phyloP scores from a whole-genome alignment of 1,284 basidiomycete species.

The Pascua guehoae region DNA sequence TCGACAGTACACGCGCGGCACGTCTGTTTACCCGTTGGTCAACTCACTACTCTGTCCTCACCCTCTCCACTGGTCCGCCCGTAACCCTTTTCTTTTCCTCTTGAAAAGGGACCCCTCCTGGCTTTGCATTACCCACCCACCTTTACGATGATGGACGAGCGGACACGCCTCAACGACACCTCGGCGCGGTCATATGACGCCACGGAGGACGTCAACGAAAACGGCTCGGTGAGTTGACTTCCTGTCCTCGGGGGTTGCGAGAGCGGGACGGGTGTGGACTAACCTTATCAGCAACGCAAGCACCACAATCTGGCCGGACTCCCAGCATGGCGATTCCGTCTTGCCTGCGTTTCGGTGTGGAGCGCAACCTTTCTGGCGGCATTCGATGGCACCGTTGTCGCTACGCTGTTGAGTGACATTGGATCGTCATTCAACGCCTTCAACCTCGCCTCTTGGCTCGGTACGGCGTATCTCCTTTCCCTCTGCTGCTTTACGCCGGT shows the following conservation, averaged over 20 bases:
- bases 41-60: too few relatives aligned
- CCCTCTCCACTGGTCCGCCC: too few relatives aligned
- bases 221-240: background rate
- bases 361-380: slow-evolving; percentile 61
- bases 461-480: slow-evolving; percentile 59
- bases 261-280: background rate
- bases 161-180: background rate
- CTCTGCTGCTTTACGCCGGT: slow-evolving; percentile 83
- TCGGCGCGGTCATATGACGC: background rate
- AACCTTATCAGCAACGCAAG: background rate
- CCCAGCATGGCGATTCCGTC: slow-evolving; percentile 29
- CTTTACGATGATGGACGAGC: slow-evolving; percentile 1
- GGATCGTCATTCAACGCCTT: slow-evolving; percentile 44
- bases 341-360: slow-evolving; percentile 35
- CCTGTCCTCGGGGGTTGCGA: too few relatives aligned
- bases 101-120: too few relatives aligned
- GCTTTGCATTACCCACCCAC: background rate
- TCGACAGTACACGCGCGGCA: too few relatives aligned
- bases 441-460: slow-evolving; percentile 70
- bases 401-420: slow-evolving; percentile 58
- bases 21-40: too few relatives aligned
- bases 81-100: too few relatives aligned
- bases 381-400: slow-evolving; percentile 61
- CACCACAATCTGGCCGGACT: slow-evolving; percentile 43
- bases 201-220: background rate